phyloP scores from a whole-genome alignment of 2,329 filamentous ascomycete species.

The Fusarium caatingaense region DNA sequence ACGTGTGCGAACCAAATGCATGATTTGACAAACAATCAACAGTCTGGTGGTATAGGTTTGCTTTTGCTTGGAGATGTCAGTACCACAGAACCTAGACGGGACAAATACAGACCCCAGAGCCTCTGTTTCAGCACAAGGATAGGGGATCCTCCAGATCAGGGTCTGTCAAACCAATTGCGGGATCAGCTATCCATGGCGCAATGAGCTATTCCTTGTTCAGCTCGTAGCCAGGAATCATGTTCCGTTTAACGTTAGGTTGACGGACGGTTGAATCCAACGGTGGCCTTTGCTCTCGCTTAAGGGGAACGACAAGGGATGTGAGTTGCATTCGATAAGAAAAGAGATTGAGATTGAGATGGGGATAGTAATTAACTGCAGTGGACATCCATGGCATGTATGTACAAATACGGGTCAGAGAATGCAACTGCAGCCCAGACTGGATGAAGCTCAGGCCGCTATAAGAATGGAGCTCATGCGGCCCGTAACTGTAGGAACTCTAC shows the following conservation, averaged over 20 bases:
- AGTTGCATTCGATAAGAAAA: conserved; percentile 27
- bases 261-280: conserved; percentile 40
- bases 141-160: background rate
- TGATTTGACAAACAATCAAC: conserved; percentile 4
- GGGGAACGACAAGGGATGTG: conserved; percentile 34
- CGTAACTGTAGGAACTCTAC: conserved; percentile 6
- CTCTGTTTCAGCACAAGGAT: conserved; percentile 47
- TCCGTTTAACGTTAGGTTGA: conserved; percentile 29
- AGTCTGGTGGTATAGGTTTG: conserved; percentile 22
- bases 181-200: conserved; percentile 10
- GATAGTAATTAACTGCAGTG: conserved; percentile 10
- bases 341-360: conserved; percentile 21
- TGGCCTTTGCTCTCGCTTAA: conserved; percentile 38
- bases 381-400: background rate
- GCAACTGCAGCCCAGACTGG: conserved; percentile 9
- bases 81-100: conserved; percentile 25
- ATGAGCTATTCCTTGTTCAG: conserved; percentile 39
- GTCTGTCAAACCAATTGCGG: conserved; percentile 19
- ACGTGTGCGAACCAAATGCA: conserved; percentile 21
- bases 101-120: conserved; percentile 37
- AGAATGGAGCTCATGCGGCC: conserved; percentile 28
- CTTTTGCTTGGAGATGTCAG: conserved; percentile 25
- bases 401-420: background rate
- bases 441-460: conserved; percentile 26
- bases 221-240: conserved; percentile 13